These are phyloP conservation scores for Pyrenophora graminea DNA, from an alignment of 2,329 filamentous ascomycete species.

Conservation along the genomic window DNA sequence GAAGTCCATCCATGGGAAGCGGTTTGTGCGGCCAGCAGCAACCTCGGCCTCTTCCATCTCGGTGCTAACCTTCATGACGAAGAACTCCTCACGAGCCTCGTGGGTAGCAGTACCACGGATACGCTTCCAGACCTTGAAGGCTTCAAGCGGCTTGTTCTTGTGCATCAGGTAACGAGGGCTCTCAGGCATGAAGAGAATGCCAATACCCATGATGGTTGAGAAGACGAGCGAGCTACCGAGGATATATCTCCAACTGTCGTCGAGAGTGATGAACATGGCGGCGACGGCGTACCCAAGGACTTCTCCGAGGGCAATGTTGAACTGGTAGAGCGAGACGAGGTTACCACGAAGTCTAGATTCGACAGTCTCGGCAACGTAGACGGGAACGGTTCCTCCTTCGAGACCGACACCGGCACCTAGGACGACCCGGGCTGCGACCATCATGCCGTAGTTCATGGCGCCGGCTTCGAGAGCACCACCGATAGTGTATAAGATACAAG, in stretches of 20 bases:
- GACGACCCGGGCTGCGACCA: slow-evolving; percentile 69
- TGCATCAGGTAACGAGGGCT: slow-evolving; percentile 71
- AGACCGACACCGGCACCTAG: slow-evolving; percentile 73
- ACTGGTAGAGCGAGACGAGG: slow-evolving; percentile 73
- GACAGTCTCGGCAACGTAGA: slow-evolving; percentile 75
- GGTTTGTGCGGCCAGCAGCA: slow-evolving; percentile 57
- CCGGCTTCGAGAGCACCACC: slow-evolving; percentile 71
- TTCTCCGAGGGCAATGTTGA: slow-evolving; percentile 76
- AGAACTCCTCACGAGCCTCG: slow-evolving; percentile 71
- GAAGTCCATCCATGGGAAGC: slow-evolving; percentile 73
- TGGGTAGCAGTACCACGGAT: slow-evolving; percentile 64
- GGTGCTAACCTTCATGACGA: slow-evolving; percentile 68
- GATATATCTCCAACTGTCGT: slow-evolving; percentile 74
- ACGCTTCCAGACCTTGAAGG: slow-evolving; percentile 72
- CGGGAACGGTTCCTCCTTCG: slow-evolving; percentile 73
- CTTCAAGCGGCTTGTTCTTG: slow-evolving; percentile 63
- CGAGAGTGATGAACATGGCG: slow-evolving; percentile 72
- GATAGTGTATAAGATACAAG: slow-evolving; percentile 70
- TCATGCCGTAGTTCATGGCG: slow-evolving; percentile 71
- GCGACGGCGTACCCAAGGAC: slow-evolving; percentile 74
- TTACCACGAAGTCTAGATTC: slow-evolving; percentile 70
- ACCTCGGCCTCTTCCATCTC: slow-evolving; percentile 60
- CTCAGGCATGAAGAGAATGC: slow-evolving; percentile 74
- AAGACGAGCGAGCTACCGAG: slow-evolving; percentile 73
- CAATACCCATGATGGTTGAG: slow-evolving; percentile 64